Conservation (phyloP, 139 green algal species). For the Auxenochlorella protothecoides region DNA sequence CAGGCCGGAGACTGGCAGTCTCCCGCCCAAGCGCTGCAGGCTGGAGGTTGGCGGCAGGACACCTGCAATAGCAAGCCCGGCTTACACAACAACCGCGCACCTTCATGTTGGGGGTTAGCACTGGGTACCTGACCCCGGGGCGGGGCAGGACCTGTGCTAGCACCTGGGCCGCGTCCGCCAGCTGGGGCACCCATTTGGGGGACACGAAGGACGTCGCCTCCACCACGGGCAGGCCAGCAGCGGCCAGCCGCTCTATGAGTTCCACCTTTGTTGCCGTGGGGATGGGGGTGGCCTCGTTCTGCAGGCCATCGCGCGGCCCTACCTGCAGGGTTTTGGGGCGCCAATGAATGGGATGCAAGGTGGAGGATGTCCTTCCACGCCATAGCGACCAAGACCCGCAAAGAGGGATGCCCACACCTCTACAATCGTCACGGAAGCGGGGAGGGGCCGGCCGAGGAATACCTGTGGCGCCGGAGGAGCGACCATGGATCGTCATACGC, state of each 20-base stretch:
- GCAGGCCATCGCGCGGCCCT: conserved; percentile 73
- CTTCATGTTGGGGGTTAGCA: conserved; percentile 82
- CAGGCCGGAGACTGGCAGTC: too few relatives aligned
- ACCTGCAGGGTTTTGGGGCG: conserved; percentile 60
- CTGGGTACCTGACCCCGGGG: conserved; percentile 53
- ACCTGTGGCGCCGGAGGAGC: too few relatives aligned
- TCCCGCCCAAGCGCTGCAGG: too few relatives aligned
- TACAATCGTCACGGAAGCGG: too few relatives aligned
- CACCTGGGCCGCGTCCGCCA: conserved; percentile 70
- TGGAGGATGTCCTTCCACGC: background rate
- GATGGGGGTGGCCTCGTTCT: conserved; percentile 66
- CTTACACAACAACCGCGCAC: background rate
- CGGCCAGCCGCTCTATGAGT: conserved; percentile 56
- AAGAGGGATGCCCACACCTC: too few relatives aligned
- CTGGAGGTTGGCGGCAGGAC: too few relatives aligned
- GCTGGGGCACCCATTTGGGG: conserved; percentile 83
- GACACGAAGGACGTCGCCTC: conserved; percentile 85
- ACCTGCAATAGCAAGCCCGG: background rate
- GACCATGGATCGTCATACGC: too few relatives aligned
- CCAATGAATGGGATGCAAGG: background rate
- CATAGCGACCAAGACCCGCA: background rate
- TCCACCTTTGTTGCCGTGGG: conserved; percentile 57
- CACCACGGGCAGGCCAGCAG: conserved; percentile 49
- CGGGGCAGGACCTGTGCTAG: conserved; percentile 37
- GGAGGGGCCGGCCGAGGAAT: too few relatives aligned